phyloP scores from a whole-genome alignment of 345 rosid species.

The Salix udensis region DNA sequence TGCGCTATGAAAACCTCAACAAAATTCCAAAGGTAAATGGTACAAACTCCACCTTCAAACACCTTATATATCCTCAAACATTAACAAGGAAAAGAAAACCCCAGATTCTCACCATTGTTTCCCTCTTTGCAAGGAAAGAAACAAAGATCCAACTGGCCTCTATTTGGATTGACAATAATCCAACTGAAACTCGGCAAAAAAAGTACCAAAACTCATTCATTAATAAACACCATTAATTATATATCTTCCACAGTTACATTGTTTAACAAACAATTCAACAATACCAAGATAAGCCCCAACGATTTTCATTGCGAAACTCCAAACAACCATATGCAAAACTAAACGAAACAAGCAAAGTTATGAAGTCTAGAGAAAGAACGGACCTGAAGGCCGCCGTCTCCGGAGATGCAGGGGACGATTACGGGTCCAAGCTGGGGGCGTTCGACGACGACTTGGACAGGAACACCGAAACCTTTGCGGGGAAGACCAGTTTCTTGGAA shows the following conservation, averaged over 20 bases:
- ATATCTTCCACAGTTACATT: neutral
- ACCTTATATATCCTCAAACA: neutral
- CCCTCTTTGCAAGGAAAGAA: neutral
- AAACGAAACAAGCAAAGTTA: neutral
- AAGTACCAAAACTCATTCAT: neutral
- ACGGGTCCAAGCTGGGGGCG: conserved; percentile 62
- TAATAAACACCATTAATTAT: neutral
- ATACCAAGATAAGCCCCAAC: neutral
- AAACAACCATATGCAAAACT: neutral
- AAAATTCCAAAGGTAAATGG: neutral
- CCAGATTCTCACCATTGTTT: neutral
- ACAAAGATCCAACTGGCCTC: neutral
- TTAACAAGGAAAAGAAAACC: neutral
- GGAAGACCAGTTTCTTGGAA: conserved; percentile 68
- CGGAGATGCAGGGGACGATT: conserved; percentile 56
- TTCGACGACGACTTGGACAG: conserved; percentile 72
- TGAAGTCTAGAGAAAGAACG: neutral
- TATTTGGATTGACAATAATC: neutral
- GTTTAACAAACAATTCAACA: neutral
- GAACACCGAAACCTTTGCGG: conserved; percentile 74
- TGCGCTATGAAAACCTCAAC: neutral
- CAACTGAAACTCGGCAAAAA: neutral
- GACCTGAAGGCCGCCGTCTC: conserved; percentile 96
- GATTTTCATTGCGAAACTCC: neutral
- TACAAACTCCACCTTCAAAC: neutral